Percentiles rank a stretch among this genome's conserved stretches.
Conservation (phyloP, 106 monocot species). For the Phalaenopsis equestris region DNA sequence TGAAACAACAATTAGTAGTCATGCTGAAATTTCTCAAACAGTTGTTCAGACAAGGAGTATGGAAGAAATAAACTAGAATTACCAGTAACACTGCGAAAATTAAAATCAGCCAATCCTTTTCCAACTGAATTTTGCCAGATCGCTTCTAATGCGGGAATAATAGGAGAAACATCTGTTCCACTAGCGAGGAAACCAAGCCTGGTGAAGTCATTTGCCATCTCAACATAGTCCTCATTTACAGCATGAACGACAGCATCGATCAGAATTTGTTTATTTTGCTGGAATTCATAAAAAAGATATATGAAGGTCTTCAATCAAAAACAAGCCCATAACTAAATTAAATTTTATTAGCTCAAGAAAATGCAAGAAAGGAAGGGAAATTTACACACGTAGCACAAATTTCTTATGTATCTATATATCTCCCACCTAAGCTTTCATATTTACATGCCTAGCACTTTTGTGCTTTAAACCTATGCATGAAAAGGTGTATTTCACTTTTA, state of each 20-base stretch:
- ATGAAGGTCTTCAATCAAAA: neutral
- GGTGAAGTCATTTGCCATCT: constrained; percentile 99
- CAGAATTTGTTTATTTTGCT: constrained; percentile 98
- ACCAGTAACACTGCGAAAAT: constrained; percentile 96
- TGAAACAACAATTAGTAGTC: constrained; percentile 1
- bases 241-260: constrained; percentile 99
- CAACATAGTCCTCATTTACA: constrained; percentile 99
- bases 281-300: constrained; percentile 19
- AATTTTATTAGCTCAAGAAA: neutral
- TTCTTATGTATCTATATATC: no score
- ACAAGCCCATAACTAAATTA: neutral
- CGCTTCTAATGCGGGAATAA: constrained; percentile 90
- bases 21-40: neutral
- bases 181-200: constrained; percentile 97
- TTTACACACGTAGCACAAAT: no score
- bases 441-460: no score
- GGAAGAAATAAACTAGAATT: neutral
- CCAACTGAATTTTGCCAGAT: constrained; percentile 97
- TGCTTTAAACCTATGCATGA: no score
- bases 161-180: constrained; percentile 92
- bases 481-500: no score
- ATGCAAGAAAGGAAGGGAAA: neutral
- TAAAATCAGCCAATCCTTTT: constrained; percentile 92
- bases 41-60: neutral
- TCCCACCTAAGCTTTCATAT: no score